phyloP scores from a whole-genome alignment of 2,329 filamentous ascomycete genomes.

The Colletotrichum filicis region DNA sequence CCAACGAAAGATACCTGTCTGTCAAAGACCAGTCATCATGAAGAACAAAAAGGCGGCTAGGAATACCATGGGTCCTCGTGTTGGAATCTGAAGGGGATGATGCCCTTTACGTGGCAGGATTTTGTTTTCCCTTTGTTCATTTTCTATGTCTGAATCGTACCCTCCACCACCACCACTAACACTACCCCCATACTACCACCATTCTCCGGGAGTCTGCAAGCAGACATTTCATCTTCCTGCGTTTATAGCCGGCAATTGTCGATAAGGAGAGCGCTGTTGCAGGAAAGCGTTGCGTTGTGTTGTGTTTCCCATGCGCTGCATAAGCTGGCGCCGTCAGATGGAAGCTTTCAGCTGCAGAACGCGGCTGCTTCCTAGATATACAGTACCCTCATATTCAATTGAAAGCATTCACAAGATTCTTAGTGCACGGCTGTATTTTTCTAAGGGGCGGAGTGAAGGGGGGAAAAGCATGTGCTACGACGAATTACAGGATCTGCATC shows the following conservation, averaged over 20 bases:
- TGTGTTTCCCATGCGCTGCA: slow-evolving; percentile 30
- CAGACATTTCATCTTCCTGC: slow-evolving; percentile 31
- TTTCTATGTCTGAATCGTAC: slow-evolving; percentile 36
- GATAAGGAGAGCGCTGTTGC: background rate
- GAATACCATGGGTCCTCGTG: slow-evolving; percentile 31
- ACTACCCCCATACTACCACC: background rate
- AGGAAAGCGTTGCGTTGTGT: slow-evolving; percentile 16
- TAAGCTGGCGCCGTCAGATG: slow-evolving; percentile 27
- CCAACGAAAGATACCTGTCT: slow-evolving; percentile 20
- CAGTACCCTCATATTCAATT: slow-evolving; percentile 27
- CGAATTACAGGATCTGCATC: background rate
- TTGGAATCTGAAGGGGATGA: slow-evolving; percentile 26
- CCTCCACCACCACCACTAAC: slow-evolving; percentile 10
- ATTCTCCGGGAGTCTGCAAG: slow-evolving; percentile 26
- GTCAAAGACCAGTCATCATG: slow-evolving; percentile 27
- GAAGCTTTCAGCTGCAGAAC: slow-evolving; percentile 20
- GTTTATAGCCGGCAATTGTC: slow-evolving; percentile 16
- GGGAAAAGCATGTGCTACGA: background rate
- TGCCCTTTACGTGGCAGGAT: slow-evolving; percentile 30
- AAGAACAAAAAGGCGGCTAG: slow-evolving; percentile 26
- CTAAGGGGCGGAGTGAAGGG: background rate
- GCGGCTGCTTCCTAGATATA: slow-evolving; percentile 31
- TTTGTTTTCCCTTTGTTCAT: slow-evolving; percentile 36
- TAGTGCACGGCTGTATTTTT: background rate
- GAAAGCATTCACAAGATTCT: slow-evolving; percentile 17